A percentile compares a stretch with the other conserved stretches of the same genome.
These are phyloP conservation scores for Xanthoconium separans DNA, from an alignment of 1,284 basidiomycete genomes.

Conservation along the genomic window DNA sequence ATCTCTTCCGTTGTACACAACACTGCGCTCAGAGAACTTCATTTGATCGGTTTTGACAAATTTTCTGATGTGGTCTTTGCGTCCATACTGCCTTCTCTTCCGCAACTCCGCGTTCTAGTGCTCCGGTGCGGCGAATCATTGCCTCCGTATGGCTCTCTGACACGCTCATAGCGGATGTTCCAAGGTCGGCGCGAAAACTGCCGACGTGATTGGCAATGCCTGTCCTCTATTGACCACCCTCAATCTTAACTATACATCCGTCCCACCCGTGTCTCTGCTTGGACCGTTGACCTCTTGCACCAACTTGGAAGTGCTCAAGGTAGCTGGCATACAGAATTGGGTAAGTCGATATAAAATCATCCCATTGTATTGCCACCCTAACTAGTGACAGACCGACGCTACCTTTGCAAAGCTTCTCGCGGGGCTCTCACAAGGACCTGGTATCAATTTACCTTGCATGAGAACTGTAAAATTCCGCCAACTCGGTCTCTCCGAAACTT, in stretches of 20 bases:
- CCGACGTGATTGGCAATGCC: constrained; percentile 40
- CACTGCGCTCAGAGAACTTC: constrained; percentile 44
- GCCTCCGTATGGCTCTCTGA: constrained; percentile 12
- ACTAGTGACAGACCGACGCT: constrained; percentile 48
- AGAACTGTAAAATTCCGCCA: constrained; percentile 62
- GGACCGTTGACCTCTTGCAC: constrained; percentile 43
- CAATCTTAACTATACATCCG: constrained; percentile 64
- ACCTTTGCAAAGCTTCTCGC: constrained; percentile 48
- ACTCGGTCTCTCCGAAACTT: constrained; percentile 48
- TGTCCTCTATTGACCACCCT: constrained; percentile 47
- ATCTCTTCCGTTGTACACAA: constrained; percentile 46
- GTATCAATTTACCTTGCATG: constrained; percentile 39
- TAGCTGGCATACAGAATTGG: constrained; percentile 62
- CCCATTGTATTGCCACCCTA: background rate
- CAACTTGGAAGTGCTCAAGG: constrained; percentile 55
- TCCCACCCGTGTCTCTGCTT: constrained; percentile 47
- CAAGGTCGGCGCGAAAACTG: constrained; percentile 52
- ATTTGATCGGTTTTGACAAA: constrained; percentile 51
- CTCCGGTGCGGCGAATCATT: constrained; percentile 45
- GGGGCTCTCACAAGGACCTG: constrained; percentile 25
- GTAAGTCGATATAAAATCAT: constrained; percentile 34
- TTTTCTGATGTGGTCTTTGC: constrained; percentile 54
- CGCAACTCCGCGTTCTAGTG: constrained; percentile 45
- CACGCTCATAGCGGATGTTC: constrained; percentile 49
- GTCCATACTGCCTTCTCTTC: constrained; percentile 44